Evolutionary conservation across 1,139 yeast species (phyloP), one percentile per base, ranked within the genome.

Genomic region (Wickerhamomyces sp.): DNA sequence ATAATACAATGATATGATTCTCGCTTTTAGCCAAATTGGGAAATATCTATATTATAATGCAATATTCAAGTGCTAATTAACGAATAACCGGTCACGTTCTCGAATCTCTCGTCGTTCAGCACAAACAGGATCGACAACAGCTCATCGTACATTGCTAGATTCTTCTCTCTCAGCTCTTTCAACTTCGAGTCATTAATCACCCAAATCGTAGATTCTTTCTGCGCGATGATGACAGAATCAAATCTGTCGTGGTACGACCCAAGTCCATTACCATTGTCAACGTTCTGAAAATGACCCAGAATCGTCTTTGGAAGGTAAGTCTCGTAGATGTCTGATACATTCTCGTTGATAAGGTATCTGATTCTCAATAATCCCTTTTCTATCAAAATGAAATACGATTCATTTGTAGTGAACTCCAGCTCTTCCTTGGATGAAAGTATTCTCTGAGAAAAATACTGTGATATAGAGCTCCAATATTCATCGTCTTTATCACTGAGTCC

Each of bases 251-350:
- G 17, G 5, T 20, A 13, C 16, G 22, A 31, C 19, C 28, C 34
- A 22, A 8, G 5, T 4, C 17, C 6, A 13, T 47, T 42, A 16
- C 38, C 37, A 5, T 40, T 47, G 9, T 41, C 44, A 19, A n/a
- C n/a, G n/a, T 52, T 52, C 12, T 55, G 49, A 26, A 54, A 42
- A 3, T 46, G 37, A 51, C 98, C 98, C 61, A 89, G 86, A 5
- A 95, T 81, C 0, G 97, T 89, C 47, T 89, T 78, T n/a, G 96
- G 95, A 26, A 92, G 72, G 42, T 90, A 76, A 15, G 88, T 81
- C 45, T 92, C 92, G 42, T 74, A 76, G 28, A 90, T 71, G 33
- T 74, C 46, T 46, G 50, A 61, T n/a, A n/a, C n/a, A 54, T 37
- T 31, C 13, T 42, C 42, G 12, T 62, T 70, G 38, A 70, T 77